phyloP scores from a whole-genome alignment of 768 basidiomycete species.

The Cantharellus cinnabarinus region DNA sequence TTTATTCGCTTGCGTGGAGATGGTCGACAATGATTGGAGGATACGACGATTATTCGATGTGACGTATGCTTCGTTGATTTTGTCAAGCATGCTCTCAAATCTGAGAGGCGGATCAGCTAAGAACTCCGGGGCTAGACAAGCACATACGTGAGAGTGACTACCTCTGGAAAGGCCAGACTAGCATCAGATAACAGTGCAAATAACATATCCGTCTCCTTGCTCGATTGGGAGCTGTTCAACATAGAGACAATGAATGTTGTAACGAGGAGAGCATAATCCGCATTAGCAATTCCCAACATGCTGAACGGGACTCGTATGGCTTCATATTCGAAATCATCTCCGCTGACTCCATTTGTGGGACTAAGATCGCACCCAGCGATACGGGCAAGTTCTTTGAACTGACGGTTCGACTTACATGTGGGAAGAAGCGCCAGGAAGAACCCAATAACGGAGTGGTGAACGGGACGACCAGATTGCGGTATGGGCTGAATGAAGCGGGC shows the following conservation, averaged over 20 bases:
- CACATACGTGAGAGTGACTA: slow-evolving; percentile 51
- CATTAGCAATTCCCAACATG: slow-evolving; percentile 41
- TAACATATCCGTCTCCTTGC: slow-evolving; percentile 61
- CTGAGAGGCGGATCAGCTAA: slow-evolving; percentile 18
- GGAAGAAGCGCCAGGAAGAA: slow-evolving; percentile 68
- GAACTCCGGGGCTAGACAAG: neutral
- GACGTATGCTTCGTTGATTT: slow-evolving; percentile 49
- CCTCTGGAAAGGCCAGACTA: slow-evolving; percentile 44
- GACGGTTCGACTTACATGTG: slow-evolving; percentile 33
- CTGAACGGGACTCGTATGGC: slow-evolving; percentile 32
- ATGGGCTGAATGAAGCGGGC: slow-evolving; percentile 14
- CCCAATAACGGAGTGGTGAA: slow-evolving; percentile 34
- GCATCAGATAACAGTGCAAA: slow-evolving; percentile 60
- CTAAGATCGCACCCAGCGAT: slow-evolving; percentile 25
- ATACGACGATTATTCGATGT: slow-evolving; percentile 44
- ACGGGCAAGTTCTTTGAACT: slow-evolving; percentile 39
- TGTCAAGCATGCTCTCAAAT: slow-evolving; percentile 57
- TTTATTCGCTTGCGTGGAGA: slow-evolving; percentile 8
- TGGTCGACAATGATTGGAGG: slow-evolving; percentile 49
- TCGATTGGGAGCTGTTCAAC: slow-evolving; percentile 51
- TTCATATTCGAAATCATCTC: slow-evolving; percentile 23
- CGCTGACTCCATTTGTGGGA: slow-evolving; percentile 19
- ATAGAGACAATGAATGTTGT: slow-evolving; percentile 61
- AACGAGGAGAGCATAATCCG: slow-evolving; percentile 44
- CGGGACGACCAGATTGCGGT: neutral